Conservation (phyloP, 2,329 filamentous ascomycete genomes). For the Hymenoscyphus fructigenus region DNA sequence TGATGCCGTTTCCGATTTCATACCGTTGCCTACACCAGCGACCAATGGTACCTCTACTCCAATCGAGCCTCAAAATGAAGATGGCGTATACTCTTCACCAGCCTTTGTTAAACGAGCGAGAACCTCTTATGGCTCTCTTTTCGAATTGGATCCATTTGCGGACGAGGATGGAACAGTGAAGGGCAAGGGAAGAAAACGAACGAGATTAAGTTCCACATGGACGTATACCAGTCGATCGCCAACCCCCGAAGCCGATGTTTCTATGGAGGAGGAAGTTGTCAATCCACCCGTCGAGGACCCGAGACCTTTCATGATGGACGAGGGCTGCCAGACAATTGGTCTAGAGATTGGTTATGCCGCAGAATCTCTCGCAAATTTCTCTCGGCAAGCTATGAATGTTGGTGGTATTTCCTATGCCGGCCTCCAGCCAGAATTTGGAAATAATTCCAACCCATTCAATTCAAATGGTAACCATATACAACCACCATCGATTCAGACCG, state of each 20-base stretch:
- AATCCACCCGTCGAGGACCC: conserved; percentile 21
- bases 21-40: conserved; percentile 24
- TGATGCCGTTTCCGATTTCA: conserved; percentile 21
- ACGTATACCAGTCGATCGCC: conserved; percentile 69
- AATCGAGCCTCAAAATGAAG: conserved; percentile 39
- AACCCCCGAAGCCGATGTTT: conserved; percentile 55
- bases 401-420: conserved; percentile 16
- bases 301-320: conserved; percentile 38
- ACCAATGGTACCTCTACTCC: conserved; percentile 36
- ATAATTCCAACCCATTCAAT: background rate
- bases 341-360: conserved; percentile 31
- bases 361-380: conserved; percentile 24
- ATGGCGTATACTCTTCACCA: conserved; percentile 68
- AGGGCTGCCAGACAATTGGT: conserved; percentile 43
- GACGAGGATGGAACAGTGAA: conserved; percentile 64
- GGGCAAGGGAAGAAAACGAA: conserved; percentile 66
- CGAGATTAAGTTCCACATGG: conserved; percentile 70
- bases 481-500: conserved; percentile 9
- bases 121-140: conserved; percentile 66
- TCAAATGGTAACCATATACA: background rate
- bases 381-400: conserved; percentile 26
- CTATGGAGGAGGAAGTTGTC: conserved; percentile 14
- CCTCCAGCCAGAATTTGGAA: background rate
- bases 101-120: conserved; percentile 74
- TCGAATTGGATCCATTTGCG: conserved; percentile 61